These are phyloP conservation scores for Fusarium gaditjirri DNA, from an alignment of 2,329 filamentous ascomycete species.

Conservation along the genomic window DNA sequence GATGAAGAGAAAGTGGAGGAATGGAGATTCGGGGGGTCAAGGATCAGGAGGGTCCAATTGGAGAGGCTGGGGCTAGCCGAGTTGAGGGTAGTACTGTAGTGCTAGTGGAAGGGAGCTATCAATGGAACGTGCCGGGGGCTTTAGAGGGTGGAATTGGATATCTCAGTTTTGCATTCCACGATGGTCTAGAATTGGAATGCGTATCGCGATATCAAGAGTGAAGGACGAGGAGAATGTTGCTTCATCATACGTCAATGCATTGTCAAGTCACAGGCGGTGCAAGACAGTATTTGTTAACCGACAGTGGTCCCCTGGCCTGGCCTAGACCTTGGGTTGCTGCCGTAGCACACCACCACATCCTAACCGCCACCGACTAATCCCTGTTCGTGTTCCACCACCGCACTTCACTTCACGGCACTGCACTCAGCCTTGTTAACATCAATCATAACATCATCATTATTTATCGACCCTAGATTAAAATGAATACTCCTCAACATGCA, in stretches of 20 bases:
- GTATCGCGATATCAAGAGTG: neutral
- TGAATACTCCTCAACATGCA: constrained; percentile 70
- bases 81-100: neutral
- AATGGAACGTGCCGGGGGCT: constrained; percentile 8
- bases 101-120: constrained; percentile 18
- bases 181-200: constrained; percentile 11
- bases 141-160: neutral
- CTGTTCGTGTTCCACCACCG: neutral
- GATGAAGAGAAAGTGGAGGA: constrained; percentile 27
- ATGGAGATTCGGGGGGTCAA: constrained; percentile 5
- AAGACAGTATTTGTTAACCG: neutral
- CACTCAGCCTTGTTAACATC: neutral
- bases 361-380: constrained; percentile 6
- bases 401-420: neutral
- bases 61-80: neutral
- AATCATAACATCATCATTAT: neutral
- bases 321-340: neutral
- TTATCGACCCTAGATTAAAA: constrained; percentile 51
- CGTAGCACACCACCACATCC: neutral
- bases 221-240: neutral
- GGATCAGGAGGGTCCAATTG: constrained; percentile 13
- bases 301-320: neutral
- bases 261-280: neutral
- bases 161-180: constrained; percentile 25
- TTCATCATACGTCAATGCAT: neutral